Evolutionary conservation across 2,329 filamentous ascomycete species (phyloP), one percentile per base, ranked within the genome.

Genomic region (Cordyceps sp.): DNA sequence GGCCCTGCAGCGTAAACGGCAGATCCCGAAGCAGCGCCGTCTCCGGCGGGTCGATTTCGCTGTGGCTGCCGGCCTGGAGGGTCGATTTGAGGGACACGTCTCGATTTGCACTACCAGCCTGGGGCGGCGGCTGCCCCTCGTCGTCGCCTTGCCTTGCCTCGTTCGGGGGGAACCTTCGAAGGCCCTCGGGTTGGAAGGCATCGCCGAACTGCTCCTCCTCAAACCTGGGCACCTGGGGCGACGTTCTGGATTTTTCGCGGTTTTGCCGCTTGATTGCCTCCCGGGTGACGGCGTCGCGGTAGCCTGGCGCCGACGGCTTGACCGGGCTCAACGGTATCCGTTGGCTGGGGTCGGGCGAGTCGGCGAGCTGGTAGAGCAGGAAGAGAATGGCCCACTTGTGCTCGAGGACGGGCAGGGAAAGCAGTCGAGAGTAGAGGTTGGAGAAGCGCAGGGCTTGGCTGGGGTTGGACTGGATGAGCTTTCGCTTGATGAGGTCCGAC

Each of bases 321-420:
- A 52, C 47, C 8, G 57, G 60, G 34, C 50, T 62, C 23, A 63
- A 42, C n/a, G 61, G 59, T 10, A 59, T 50, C 27, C 63, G 66
- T 33, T 69, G 63, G 42, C 54, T 59, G 3, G 68, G 66, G 37
- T 72, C 62, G 22, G 67, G 64, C 4, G 69, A 73, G 47, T 86
- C 80, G 38, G 82, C 75, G 30, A 94, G 69, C 45, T 83, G 76
- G 51, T 90, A 80, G 26, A 98, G 69, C 26, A 98, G 73, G 51
- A 92, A 92, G 15, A 98, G 65, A 41, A 98, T 94, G 4, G 81
- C 84, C 85, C 86, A 96, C 67, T 98, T 98, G 54, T 93, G 81
- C 46, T 82, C 80, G 28, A 98, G 66, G 6, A 96, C 86, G 1
- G 86, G 86, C 41, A 94, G 74, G n/a, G 83, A 81, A 18, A 94